Percentiles rank a stretch among this genome's conserved stretches.
These are phyloP conservation scores for Prunus mume DNA, from an alignment of 306 rosid species.

Conservation along the genomic window DNA sequence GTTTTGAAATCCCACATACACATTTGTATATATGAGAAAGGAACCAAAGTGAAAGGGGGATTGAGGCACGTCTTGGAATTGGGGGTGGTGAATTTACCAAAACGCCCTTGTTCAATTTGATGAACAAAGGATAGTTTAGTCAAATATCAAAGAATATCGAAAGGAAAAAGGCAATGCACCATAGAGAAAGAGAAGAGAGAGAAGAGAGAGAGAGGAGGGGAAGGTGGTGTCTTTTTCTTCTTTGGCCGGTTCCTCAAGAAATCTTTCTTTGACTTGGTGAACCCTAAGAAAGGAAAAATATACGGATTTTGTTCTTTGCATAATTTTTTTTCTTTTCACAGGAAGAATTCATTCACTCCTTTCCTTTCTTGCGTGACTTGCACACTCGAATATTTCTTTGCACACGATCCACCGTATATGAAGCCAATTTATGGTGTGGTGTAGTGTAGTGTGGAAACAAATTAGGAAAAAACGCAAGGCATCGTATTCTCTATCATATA, in stretches of 20 bases:
- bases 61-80: slow-evolving; percentile 20
- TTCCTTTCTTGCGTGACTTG: slow-evolving; percentile 21
- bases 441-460: slow-evolving; percentile 14
- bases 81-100: slow-evolving; percentile 37
- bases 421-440: slow-evolving; percentile 2
- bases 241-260: slow-evolving; percentile 72
- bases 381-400: slow-evolving; percentile 8
- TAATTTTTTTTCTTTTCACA: slow-evolving; percentile 15
- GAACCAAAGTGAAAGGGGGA: slow-evolving; percentile 32
- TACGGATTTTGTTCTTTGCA: slow-evolving; percentile 37
- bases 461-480: slow-evolving; percentile 40
- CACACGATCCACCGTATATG: too few relatives aligned
- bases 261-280: slow-evolving; percentile 80
- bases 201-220: background rate
- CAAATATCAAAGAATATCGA: slow-evolving; percentile 38
- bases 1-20: slow-evolving; percentile 56
- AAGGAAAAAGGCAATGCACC: slow-evolving; percentile 51
- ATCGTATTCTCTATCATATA: slow-evolving; percentile 21
- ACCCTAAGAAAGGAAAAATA: slow-evolving; percentile 27
- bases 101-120: slow-evolving; percentile 21
- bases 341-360: background rate
- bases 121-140: slow-evolving; percentile 20
- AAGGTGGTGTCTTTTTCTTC: slow-evolving; percentile 55
- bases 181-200: slow-evolving; percentile 26
- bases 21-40: slow-evolving; percentile 32